Base-by-base conservation (phyloP, 1,284 basidiomycete genomes). In the Moesziomyces sp. region DNA sequence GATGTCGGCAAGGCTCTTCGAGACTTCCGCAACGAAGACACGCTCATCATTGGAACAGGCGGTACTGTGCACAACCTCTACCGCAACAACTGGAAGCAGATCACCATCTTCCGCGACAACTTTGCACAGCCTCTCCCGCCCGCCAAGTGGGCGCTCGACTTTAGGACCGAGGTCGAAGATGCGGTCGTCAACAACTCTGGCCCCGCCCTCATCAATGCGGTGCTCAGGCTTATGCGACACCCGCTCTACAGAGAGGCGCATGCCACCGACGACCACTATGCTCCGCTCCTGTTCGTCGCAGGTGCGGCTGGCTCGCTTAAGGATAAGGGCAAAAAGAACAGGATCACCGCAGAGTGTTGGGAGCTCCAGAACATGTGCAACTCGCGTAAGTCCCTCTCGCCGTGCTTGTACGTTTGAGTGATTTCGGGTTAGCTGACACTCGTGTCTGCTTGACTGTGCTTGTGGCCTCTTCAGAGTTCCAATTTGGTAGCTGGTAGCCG, bases 31-130 rank as follows among this genome's bases (percentile, higher is more conserved):
- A 46, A 66, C 28, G 42, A 76, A 26, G 71, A 79, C 38, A 54
- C 59, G 16, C 60, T 81, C 9, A 46, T 81, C 44, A 76, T 81
- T 24, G 79, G 79, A 2, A 70, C 77, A 2, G 79, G 79, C 3
- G 79, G 79, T 3, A 68, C 78, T 0, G 79, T 81, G 6, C 79
- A 81, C 67, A 81, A 81, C 49, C 70, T 81, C 8, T 81, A 81
- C 53, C 62, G 78, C 14, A 77, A 77, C 68, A 62, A 61, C 35
- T 81, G 73, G 69, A 48, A 52, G 5, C 74, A 76, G 26, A 58
- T 65, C 34, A 66, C 73, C 51, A 47, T 73, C 30, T 59, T 61
- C 46, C 57, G 76, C 18, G 79, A 81, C 62, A 73, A 63, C 43
- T 69, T 77, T 49, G 79, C 77, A 1, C 79, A 81, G 58, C 52